phyloP scores from a whole-genome alignment of 2,329 filamentous ascomycete species.

The Xylaria sp. region DNA sequence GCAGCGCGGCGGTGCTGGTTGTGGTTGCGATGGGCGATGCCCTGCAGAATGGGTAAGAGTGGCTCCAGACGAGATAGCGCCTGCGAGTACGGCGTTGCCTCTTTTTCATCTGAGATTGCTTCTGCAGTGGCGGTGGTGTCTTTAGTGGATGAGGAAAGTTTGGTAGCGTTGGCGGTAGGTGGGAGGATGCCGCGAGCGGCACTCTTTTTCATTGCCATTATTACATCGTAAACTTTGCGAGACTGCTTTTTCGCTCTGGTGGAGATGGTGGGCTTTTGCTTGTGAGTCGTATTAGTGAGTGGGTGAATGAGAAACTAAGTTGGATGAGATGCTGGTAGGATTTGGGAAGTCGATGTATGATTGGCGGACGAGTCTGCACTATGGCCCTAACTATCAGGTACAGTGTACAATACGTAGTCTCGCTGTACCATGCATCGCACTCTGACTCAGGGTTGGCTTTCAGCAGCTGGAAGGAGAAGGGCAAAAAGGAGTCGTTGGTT shows the following conservation, averaged over 20 bases:
- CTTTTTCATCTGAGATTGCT: background rate
- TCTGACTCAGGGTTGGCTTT: too few species aligned
- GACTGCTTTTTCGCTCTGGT: background rate
- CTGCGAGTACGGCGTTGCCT: constrained; percentile 22
- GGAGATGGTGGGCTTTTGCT: background rate
- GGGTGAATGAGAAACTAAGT: background rate
- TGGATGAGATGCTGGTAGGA: background rate
- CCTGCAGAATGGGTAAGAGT: constrained; percentile 63
- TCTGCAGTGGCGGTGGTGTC: background rate
- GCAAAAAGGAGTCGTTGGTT: too few species aligned
- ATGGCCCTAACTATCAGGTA: too few species aligned
- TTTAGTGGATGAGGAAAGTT: background rate
- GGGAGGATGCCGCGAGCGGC: constrained; percentile 13
- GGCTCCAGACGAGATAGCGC: constrained; percentile 36
- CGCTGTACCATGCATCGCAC: too few species aligned
- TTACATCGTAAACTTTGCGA: constrained; percentile 19
- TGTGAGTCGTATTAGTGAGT: background rate
- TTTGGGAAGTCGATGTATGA: background rate
- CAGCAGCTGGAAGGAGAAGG: too few species aligned
- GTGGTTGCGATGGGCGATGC: constrained; percentile 81
- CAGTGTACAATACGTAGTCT: too few species aligned
- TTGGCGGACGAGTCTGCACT: background rate
- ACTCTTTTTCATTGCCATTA: constrained; percentile 26
- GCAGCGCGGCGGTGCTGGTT: constrained; percentile 84
- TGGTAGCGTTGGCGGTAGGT: background rate